phyloP scores from a whole-genome alignment of 2,329 filamentous ascomycete genomes.

The Botrytis fabae region DNA sequence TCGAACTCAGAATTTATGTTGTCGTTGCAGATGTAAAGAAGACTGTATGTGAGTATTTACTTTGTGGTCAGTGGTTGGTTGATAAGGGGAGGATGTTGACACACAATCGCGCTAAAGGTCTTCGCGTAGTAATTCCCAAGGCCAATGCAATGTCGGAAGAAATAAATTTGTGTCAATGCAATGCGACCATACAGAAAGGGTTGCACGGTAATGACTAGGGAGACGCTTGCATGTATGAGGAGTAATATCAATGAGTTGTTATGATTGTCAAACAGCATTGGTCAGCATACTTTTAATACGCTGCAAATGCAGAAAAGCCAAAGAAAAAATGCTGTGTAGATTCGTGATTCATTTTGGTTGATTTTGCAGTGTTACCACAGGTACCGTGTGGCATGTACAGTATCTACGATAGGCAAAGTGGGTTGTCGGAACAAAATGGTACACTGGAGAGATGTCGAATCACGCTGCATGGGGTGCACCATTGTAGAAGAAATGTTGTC shows the following conservation, averaged over 20 bases:
- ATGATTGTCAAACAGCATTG: neutral
- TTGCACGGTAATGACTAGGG: constrained; percentile 13
- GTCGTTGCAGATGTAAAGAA: constrained; percentile 14
- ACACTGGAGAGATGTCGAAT: neutral
- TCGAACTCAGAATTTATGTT: constrained; percentile 21
- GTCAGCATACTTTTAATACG: neutral
- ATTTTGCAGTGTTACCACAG: neutral
- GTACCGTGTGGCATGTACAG: constrained; percentile 3
- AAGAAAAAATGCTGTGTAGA: neutral
- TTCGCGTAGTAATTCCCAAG: constrained; percentile 29
- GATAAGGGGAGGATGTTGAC: constrained; percentile 40
- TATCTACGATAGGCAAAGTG: neutral
- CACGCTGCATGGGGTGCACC: neutral
- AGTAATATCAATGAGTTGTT: neutral
- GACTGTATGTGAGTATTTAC: constrained; percentile 25
- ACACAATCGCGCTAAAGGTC: constrained; percentile 30
- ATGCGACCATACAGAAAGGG: constrained; percentile 19
- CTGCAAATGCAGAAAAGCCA: neutral
- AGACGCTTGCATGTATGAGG: constrained; percentile 25
- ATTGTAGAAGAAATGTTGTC: neutral
- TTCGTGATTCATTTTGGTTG: neutral
- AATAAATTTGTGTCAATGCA: constrained; percentile 28
- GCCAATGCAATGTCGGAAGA: constrained; percentile 17
- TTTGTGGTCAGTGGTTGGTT: constrained; percentile 23
- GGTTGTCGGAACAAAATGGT: neutral